Conservation (phyloP, 495 filamentous ascomycete species). For the Penicillium cinerascens region DNA sequence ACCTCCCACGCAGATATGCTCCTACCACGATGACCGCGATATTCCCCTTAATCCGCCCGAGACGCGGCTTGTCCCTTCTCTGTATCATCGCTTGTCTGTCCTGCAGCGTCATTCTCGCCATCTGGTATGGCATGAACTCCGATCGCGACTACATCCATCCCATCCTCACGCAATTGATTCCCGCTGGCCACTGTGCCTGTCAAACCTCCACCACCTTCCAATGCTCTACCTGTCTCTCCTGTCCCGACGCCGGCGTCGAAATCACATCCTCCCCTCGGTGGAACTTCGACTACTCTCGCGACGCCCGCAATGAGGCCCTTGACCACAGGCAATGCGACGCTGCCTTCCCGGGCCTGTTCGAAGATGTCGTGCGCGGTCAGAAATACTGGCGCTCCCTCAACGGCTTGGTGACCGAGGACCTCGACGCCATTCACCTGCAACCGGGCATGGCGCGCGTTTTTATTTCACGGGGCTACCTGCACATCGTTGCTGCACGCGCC, state of each 20-base stretch:
- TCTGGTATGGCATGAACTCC: conserved; percentile 43
- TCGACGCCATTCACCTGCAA: conserved; percentile 27
- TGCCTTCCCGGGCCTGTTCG: conserved; percentile 48
- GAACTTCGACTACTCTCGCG: conserved; percentile 33
- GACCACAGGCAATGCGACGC: conserved; percentile 34
- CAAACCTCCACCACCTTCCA: conserved; percentile 40
- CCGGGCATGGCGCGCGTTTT: conserved; percentile 37
- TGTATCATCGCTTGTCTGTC: conserved; percentile 18
- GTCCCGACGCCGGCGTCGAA: conserved; percentile 19
- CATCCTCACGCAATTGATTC: conserved; percentile 37
- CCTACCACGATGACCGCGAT: conserved; percentile 22
- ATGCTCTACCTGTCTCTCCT: conserved; percentile 38
- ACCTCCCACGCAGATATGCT: neutral
- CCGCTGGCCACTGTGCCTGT: conserved; percentile 41
- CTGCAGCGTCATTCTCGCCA: conserved; percentile 17
- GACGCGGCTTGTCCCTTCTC: conserved; percentile 24
- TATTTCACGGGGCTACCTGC: conserved; percentile 33
- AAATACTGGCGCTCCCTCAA: conserved; percentile 29
- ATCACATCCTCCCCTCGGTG: conserved; percentile 22
- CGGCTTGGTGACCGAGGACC: conserved; percentile 27
- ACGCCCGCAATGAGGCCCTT: conserved; percentile 36
- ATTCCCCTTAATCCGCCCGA: conserved; percentile 23
- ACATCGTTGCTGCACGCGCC: conserved; percentile 34
- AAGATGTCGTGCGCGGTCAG: conserved; percentile 38
- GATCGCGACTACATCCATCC: conserved; percentile 38